Evolutionary conservation across 1,284 basidiomycete species (phyloP).

Genomic region (Apiotrichum mycotoxinovorans): DNA sequence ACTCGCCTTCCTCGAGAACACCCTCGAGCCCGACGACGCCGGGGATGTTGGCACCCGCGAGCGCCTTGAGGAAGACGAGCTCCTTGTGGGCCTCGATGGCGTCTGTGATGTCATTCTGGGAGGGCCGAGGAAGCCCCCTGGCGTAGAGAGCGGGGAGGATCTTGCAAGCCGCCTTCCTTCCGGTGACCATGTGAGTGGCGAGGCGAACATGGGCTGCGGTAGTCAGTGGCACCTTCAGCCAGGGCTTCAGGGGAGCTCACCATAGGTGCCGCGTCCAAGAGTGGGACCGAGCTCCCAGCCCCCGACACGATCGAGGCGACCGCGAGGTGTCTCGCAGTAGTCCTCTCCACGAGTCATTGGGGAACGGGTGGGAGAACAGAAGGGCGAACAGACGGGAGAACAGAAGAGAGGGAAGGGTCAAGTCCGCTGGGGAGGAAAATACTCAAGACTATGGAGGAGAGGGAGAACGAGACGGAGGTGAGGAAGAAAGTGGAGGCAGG

Average conservation of each 20-base stretch:
- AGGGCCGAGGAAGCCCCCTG: not conserved
- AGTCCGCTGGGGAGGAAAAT: too few relatives aligned
- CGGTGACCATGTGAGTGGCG: slow-evolving; percentile 39
- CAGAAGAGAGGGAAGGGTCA: too few relatives aligned
- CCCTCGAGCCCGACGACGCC: slow-evolving; percentile 45
- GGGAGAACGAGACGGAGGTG: too few relatives aligned
- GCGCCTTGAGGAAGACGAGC: slow-evolving; percentile 44
- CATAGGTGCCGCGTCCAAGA: slow-evolving; percentile 46
- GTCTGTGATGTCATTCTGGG: slow-evolving; percentile 36
- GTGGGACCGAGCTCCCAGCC: slow-evolving; percentile 43
- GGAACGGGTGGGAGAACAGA: too few relatives aligned
- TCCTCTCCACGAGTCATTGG: too few relatives aligned
- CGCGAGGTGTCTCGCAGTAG: slow-evolving; percentile 26
- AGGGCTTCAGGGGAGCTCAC: slow-evolving; percentile 18
- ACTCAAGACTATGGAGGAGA: too few relatives aligned
- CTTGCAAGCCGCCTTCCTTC: slow-evolving; percentile 46
- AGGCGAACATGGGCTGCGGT: slow-evolving; percentile 46
- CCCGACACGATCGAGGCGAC: slow-evolving; percentile 32
- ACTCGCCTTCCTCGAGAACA: slow-evolving; percentile 42
- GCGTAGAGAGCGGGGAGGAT: slow-evolving; percentile 44
- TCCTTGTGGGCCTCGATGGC: slow-evolving; percentile 49
- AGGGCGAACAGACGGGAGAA: too few relatives aligned
- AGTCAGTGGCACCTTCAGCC: not conserved
- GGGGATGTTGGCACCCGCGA: slow-evolving; percentile 36
- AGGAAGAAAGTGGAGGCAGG: too few relatives aligned